Base-by-base conservation (phyloP, 2,329 filamentous ascomycete genomes). In the Coleophoma crateriformis region DNA sequence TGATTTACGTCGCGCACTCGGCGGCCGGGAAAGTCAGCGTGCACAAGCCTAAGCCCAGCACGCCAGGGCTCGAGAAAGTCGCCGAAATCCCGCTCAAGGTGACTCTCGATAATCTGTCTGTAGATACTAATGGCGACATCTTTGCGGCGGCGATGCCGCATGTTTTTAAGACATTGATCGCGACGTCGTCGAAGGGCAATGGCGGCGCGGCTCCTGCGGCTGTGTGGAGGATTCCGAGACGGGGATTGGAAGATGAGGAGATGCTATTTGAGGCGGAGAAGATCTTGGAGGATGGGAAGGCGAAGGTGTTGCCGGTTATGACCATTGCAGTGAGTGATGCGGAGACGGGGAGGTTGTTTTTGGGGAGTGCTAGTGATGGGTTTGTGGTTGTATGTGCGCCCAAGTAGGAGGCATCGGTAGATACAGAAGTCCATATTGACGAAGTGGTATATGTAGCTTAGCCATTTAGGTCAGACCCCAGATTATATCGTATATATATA, bases 101-200 rank as follows among this genome's bases (percentile, higher is more conserved):
- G 47, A 60, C 63, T 0, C 53, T 67, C 7, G 65, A 68, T 49
- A 67, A 68, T 44, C 46, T 68, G 5, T 62, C 57, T 1, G 48
- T 64, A 20, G 65, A 68, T 48, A 45, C 49, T 2, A 54, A 63
- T 11, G 65, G 65, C 3, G 60, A 66, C 45, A 56, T 68, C 39
- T 61, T 58, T 47, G 60, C 53, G 0, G 62, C 64, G 19, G 60
- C 53, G 1, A 56, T 68, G 42, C 64, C 66, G 0, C 57, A 68
- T 42, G 37, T 50, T 2, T 15, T 62, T 1, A 47, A 52, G 15
- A 34, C 62, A 3, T 14, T 64, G 14, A 50, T 53, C 22, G 52
- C 55, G 11, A 54, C 57, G 14, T 27, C 27, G 6, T 49, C 54
- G 7, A 51, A 57, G 19, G 56, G 59, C 7, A 19, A 42, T 17